Percentiles rank a stretch among this genome's conserved stretches.
Conservation (phyloP, 192 early-diverging fungal genomes). For the Thamnidium elegans region DNA sequence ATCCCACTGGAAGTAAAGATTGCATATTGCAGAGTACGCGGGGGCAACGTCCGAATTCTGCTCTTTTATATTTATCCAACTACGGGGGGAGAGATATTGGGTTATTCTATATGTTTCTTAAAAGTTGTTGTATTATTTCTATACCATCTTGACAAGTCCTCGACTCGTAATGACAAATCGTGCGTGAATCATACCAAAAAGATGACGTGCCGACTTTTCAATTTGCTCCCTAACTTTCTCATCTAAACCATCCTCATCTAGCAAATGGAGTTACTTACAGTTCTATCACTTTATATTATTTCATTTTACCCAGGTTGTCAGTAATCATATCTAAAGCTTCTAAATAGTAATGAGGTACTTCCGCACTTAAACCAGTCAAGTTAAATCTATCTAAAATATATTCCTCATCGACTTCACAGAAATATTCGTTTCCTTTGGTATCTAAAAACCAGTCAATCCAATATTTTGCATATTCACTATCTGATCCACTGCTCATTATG, state of each 20-base stretch:
- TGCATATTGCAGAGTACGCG: slow-evolving; percentile 90
- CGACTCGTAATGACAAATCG: slow-evolving; percentile 91
- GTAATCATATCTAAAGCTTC: slow-evolving; percentile 92
- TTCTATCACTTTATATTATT: not conserved
- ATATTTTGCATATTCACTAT: slow-evolving; percentile 68
- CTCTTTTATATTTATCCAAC: slow-evolving; percentile 90
- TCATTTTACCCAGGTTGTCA: slow-evolving; percentile 64
- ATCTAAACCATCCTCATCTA: slow-evolving; percentile 63
- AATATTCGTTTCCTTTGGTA: slow-evolving; percentile 94
- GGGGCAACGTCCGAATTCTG: slow-evolving; percentile 96
- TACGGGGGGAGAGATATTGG: slow-evolving; percentile 11
- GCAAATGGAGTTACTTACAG: not conserved
- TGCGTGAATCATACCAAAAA: slow-evolving; percentile 98
- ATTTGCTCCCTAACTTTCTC: slow-evolving; percentile 76
- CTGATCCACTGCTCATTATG: slow-evolving; percentile 51
- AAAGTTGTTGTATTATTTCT: not conserved
- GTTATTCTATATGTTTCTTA: not conserved
- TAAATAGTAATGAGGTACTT: slow-evolving; percentile 82
- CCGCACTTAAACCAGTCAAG: slow-evolving; percentile 86
- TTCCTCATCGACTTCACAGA: slow-evolving; percentile 97
- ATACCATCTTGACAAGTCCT: slow-evolving; percentile 90
- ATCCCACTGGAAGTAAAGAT: slow-evolving; percentile 84
- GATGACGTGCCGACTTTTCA: slow-evolving; percentile 82
- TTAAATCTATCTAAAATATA: slow-evolving; percentile 98
- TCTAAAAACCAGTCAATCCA: slow-evolving; percentile 96